Percentiles rank a stretch among this genome's conserved stretches.
phyloP scores from a whole-genome alignment of 805 yeast species.

The Blastobotrys chiropterorum region DNA sequence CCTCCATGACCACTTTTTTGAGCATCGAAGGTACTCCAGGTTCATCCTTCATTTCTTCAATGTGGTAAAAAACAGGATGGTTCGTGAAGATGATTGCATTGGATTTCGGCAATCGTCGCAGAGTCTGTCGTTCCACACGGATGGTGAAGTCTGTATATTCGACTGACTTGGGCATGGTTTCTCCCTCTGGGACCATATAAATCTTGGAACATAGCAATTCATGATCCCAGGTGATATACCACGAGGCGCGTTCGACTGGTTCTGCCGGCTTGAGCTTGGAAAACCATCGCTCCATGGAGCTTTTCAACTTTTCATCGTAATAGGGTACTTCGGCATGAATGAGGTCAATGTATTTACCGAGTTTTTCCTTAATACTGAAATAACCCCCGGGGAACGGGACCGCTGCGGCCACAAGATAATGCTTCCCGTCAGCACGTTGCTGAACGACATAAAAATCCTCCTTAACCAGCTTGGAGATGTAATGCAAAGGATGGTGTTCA shows the following conservation, averaged over 20 bases:
- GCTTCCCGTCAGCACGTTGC: constrained; percentile 45
- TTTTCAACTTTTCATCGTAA: constrained; percentile 56
- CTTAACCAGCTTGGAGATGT: constrained; percentile 63
- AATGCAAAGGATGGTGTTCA: constrained; percentile 56
- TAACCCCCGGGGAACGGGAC: constrained; percentile 79
- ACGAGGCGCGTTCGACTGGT: constrained; percentile 68
- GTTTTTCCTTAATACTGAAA: constrained; percentile 52
- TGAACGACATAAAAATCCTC: constrained; percentile 69
- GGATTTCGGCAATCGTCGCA: constrained; percentile 59
- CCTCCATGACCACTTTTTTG: constrained; percentile 57
- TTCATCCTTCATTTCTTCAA: constrained; percentile 76
- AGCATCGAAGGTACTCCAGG: constrained; percentile 62
- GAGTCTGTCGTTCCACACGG: constrained; percentile 67
- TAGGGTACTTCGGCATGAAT: constrained; percentile 68
- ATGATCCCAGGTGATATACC: constrained; percentile 73
- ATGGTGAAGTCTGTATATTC: constrained; percentile 53
- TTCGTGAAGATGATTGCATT: constrained; percentile 66
- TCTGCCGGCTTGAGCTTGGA: constrained; percentile 51
- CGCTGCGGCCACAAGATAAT: constrained; percentile 65
- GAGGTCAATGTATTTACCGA: constrained; percentile 56
- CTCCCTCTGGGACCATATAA: constrained; percentile 43
- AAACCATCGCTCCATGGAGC: constrained; percentile 72
- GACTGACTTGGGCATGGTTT: constrained; percentile 38
- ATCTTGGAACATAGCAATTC: constrained; percentile 51
- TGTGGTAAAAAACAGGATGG: constrained; percentile 66